These are phyloP conservation scores for Leptographium galeiforme DNA, from an alignment of 2,329 filamentous ascomycete genomes.

Conservation along the genomic window DNA sequence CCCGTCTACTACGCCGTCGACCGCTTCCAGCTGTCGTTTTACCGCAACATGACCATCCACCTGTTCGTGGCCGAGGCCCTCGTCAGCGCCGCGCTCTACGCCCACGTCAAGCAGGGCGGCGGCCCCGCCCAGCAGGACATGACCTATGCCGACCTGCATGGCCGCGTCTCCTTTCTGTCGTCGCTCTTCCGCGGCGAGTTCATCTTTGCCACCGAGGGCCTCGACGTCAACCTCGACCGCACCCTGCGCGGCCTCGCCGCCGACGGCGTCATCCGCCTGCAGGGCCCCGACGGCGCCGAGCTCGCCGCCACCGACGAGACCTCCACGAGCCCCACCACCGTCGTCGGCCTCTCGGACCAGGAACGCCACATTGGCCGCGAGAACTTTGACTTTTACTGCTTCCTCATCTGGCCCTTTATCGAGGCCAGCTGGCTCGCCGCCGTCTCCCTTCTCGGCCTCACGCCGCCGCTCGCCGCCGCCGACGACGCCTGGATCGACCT, in stretches of 20 bases:
- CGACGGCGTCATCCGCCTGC: conserved; percentile 63
- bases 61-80: conserved; percentile 90
- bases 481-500: conserved; percentile 67
- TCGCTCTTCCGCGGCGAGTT: conserved; percentile 93
- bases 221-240: conserved; percentile 66
- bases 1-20: conserved; percentile 92
- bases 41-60: conserved; percentile 98
- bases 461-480: conserved; percentile 49
- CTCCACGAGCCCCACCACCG: conserved; percentile 33
- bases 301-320: conserved; percentile 11
- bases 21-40: conserved; percentile 93
- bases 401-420: conserved; percentile 96
- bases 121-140: conserved; percentile 71
- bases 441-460: conserved; percentile 74
- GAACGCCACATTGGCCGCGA: conserved; percentile 74
- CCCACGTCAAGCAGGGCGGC: conserved; percentile 79
- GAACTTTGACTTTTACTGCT: conserved; percentile 98
- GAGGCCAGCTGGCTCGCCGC: conserved; percentile 88
- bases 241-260: conserved; percentile 65
- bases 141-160: conserved; percentile 54
- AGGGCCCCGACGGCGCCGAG: conserved; percentile 28
- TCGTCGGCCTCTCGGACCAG: conserved; percentile 58
- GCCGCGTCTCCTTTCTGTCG: conserved; percentile 80
- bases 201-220: conserved; percentile 81
- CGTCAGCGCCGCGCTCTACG: conserved; percentile 84